Percentiles rank a stretch among this genome's conserved stretches.
Evolutionary conservation across 768 basidiomycete genomes (phyloP).

Genomic region (Sutorius australiensis): DNA sequence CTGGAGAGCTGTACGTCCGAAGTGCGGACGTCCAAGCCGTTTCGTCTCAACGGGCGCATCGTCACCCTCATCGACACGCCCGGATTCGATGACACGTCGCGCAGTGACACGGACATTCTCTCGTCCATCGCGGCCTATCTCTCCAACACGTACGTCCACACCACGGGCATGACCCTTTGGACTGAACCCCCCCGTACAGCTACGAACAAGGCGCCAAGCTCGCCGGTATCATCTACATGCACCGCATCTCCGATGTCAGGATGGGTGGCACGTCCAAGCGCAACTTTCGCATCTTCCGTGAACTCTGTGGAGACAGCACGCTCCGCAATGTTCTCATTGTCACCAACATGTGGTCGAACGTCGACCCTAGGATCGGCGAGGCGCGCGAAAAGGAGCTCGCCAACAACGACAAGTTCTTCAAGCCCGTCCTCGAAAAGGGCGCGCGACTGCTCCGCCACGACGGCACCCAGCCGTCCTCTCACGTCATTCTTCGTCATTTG

Average conservation of each 20-base stretch:
- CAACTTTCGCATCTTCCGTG: constrained; percentile 50
- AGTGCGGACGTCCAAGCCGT: constrained; percentile 42
- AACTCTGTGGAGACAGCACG: constrained; percentile 48
- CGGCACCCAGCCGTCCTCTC: constrained; percentile 40
- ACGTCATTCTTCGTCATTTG: constrained; percentile 40
- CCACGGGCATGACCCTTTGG: background rate
- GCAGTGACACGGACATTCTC: constrained; percentile 48
- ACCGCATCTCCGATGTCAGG: constrained; percentile 49
- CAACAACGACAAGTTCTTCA: constrained; percentile 44
- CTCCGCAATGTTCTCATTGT: constrained; percentile 50
- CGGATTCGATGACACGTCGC: constrained; percentile 54
- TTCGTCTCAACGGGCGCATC: constrained; percentile 41
- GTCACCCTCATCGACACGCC: constrained; percentile 58
- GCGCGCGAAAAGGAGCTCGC: constrained; percentile 46
- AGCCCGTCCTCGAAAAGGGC: constrained; percentile 47
- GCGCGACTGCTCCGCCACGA: constrained; percentile 43
- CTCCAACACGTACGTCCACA: constrained; percentile 28
- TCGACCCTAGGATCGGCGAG: constrained; percentile 36
- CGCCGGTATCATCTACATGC: constrained; percentile 54
- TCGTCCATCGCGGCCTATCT: constrained; percentile 44
- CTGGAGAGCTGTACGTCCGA: constrained; percentile 50
- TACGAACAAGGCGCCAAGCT: constrained; percentile 38
- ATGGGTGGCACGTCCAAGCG: constrained; percentile 49
- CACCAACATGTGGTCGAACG: constrained; percentile 53
- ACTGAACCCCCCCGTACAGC: constrained; percentile 4